phyloP scores from a whole-genome alignment of 1,284 basidiomycete species.

The Agaricales sp. region DNA sequence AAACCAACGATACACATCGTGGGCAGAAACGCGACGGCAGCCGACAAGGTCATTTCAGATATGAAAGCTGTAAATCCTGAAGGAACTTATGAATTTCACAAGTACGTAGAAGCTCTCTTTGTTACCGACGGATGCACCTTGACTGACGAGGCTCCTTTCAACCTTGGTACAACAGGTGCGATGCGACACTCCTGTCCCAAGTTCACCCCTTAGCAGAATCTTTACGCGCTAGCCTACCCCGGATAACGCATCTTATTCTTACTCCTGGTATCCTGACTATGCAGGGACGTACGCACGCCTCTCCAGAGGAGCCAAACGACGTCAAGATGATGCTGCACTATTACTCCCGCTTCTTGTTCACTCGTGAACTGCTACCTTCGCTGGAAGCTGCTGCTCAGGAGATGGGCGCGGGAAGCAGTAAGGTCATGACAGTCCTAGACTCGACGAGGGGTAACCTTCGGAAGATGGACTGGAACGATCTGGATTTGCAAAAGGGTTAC shows the following conservation, averaged over 20 bases:
- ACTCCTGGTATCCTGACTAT: constrained; percentile 1
- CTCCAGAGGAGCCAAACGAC: constrained; percentile 1
- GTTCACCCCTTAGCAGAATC: neutral
- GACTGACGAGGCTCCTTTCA: no score
- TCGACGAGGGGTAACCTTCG: neutral
- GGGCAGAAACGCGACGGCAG: neutral
- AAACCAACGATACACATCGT: neutral
- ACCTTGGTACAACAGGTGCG: neutral
- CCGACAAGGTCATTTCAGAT: neutral
- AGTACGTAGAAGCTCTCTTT: neutral
- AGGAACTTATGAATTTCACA: neutral
- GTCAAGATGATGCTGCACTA: constrained; percentile 4
- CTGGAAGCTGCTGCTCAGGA: neutral
- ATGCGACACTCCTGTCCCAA: neutral
- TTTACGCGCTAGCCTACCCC: neutral
- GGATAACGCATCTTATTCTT: constrained; percentile 1
- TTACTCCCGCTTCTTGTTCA: constrained; percentile 4
- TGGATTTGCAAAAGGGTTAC: neutral
- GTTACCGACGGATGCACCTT: no score
- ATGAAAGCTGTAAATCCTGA: neutral
- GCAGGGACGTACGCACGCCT: neutral
- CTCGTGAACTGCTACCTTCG: neutral
- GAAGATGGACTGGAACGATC: neutral
- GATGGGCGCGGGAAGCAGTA: neutral
- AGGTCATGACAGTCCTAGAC: constrained; percentile 1